These are phyloP conservation scores for Musa itinerans DNA, from an alignment of 176 grass and related monocot species.

Conservation along the genomic window DNA sequence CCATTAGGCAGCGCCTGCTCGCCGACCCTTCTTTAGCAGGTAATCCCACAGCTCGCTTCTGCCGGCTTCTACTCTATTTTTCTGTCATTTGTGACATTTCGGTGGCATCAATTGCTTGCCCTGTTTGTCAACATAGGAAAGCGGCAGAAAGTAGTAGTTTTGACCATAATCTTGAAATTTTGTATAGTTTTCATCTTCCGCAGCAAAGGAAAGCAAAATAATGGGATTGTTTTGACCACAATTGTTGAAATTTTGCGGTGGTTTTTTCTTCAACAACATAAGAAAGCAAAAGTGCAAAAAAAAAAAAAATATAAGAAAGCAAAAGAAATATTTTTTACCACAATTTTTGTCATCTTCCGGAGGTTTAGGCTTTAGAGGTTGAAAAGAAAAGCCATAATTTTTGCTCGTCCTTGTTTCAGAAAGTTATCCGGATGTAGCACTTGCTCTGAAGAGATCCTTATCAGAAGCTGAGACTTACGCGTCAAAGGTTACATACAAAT, in stretches of 20 bases:
- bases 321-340: background rate
- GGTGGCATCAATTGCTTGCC: no score
- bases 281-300: background rate
- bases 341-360: background rate
- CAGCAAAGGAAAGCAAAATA: background rate
- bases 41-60: background rate
- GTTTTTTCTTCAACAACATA: background rate
- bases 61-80: background rate
- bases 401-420: slow-evolving; percentile 1
- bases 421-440: background rate
- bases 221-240: background rate
- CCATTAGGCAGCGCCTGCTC: slow-evolving; percentile 13
- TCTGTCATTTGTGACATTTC: background rate
- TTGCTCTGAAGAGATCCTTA: slow-evolving; percentile 36
- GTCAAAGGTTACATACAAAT: slow-evolving; percentile 31
- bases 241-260: background rate
- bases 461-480: slow-evolving; percentile 44
- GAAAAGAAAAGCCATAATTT: background rate
- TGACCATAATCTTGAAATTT: no score
- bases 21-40: background rate
- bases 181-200: background rate
- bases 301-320: background rate
- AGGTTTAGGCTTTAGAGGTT: background rate
- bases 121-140: no score
- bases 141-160: no score